These are phyloP conservation scores for Fragaria nilgerrensis DNA, from an alignment of 306 rosid genomes.

Conservation along the genomic window DNA sequence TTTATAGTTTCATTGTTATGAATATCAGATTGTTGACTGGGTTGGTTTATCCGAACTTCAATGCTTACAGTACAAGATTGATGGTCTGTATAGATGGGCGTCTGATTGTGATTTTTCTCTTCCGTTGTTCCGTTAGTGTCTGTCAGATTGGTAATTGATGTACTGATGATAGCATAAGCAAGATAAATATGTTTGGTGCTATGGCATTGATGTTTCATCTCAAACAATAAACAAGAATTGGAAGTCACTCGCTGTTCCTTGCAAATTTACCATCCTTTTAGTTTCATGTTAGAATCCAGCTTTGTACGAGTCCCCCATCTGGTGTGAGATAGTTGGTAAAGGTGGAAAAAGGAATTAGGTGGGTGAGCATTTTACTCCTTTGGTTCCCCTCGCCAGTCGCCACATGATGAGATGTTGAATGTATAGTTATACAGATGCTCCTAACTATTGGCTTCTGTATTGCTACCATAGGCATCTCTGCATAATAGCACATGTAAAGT, in stretches of 20 bases:
- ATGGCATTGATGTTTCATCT: background rate
- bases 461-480: background rate
- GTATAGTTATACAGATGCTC: background rate
- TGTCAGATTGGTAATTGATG: background rate
- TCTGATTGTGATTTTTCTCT: background rate
- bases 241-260: background rate
- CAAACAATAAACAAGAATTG: background rate
- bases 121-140: background rate
- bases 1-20: background rate
- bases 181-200: background rate
- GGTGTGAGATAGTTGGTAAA: background rate
- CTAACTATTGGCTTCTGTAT: background rate
- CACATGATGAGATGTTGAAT: background rate
- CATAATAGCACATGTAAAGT: background rate
- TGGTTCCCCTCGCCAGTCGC: background rate
- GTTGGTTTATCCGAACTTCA: background rate
- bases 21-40: background rate
- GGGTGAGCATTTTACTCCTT: background rate
- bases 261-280: background rate
- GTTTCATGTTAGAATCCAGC: background rate
- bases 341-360: background rate
- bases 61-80: background rate
- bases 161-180: background rate
- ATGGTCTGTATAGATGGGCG: background rate
- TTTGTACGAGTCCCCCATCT: background rate